Evolutionary conservation across 1,284 basidiomycete species (phyloP).

Genomic region (Cryptococcus jaspeensis): DNA sequence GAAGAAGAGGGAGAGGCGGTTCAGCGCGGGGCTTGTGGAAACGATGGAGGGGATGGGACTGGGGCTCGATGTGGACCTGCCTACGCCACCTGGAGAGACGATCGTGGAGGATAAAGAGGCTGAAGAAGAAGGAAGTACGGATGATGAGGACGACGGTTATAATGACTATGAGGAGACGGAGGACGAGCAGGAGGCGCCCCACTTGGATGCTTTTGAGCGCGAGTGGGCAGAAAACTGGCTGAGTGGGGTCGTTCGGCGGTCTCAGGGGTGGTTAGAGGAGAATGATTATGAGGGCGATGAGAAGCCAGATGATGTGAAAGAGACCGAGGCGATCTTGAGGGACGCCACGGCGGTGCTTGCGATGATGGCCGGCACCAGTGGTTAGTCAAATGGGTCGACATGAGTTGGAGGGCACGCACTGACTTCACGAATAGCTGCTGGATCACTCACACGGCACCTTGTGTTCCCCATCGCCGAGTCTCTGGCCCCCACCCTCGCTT

Average conservation of each 20-base stretch:
- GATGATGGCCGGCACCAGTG: slow-evolving; percentile 62
- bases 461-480: slow-evolving; percentile 40
- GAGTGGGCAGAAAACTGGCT: slow-evolving; percentile 53
- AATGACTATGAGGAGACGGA: slow-evolving; percentile 17
- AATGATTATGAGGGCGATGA: slow-evolving; percentile 21
- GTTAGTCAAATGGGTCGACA: slow-evolving; percentile 52
- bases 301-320: slow-evolving; percentile 15
- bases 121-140: background rate
- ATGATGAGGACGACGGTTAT: slow-evolving; percentile 11
- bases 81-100: background rate
- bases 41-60: slow-evolving; percentile 37
- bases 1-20: slow-evolving; percentile 24
- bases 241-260: slow-evolving; percentile 42
- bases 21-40: slow-evolving; percentile 23
- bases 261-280: slow-evolving; percentile 42
- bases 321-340: slow-evolving; percentile 55
- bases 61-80: slow-evolving; percentile 15
- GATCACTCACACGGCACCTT: slow-evolving; percentile 45
- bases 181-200: slow-evolving; percentile 21
- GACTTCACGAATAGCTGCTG: slow-evolving; percentile 30
- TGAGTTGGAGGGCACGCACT: background rate
- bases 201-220: slow-evolving; percentile 48
- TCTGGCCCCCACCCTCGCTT: slow-evolving; percentile 30
- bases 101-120: background rate
- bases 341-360: slow-evolving; percentile 67